These are phyloP conservation scores for Mallotus nudiflorus DNA, from an alignment of 345 rosid genomes.

Conservation along the genomic window DNA sequence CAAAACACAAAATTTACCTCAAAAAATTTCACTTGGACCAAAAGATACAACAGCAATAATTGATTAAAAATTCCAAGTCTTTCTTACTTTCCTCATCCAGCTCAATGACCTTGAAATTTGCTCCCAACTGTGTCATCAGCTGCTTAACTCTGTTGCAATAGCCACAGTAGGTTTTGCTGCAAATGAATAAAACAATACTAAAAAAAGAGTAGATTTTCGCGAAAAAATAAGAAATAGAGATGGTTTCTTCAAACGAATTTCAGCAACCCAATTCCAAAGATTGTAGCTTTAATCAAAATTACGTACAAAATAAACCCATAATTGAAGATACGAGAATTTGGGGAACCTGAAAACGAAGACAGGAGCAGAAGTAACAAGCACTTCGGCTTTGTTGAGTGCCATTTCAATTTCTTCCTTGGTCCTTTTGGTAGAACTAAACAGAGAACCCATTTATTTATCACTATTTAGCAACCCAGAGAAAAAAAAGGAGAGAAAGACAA, in stretches of 20 bases:
- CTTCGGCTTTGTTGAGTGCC: constrained; percentile 54
- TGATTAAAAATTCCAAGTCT: neutral
- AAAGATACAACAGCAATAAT: neutral
- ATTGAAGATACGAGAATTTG: neutral
- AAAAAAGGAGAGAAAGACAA: neutral
- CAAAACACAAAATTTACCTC: neutral
- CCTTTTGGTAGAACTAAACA: constrained; percentile 39
- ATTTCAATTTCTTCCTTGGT: constrained; percentile 47
- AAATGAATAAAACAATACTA: neutral
- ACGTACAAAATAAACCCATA: neutral
- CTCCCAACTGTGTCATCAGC: constrained; percentile 53
- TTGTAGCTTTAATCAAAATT: neutral
- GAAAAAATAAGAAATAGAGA: too few relatives aligned
- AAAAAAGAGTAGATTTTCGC: too few relatives aligned
- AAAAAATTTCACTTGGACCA: too few relatives aligned
- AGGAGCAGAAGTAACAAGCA: constrained; percentile 54
- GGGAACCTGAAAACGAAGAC: constrained; percentile 66
- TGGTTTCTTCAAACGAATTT: neutral
- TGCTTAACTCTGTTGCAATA: constrained; percentile 61
- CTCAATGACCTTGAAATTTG: constrained; percentile 47
- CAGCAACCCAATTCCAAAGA: neutral
- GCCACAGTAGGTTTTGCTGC: constrained; percentile 73
- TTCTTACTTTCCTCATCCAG: constrained; percentile 46
- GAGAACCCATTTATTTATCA: constrained; percentile 16
- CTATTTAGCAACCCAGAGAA: neutral